Evolutionary conservation across 2,329 filamentous ascomycete species (phyloP).

Genomic region (Colletotrichum liriopes): DNA sequence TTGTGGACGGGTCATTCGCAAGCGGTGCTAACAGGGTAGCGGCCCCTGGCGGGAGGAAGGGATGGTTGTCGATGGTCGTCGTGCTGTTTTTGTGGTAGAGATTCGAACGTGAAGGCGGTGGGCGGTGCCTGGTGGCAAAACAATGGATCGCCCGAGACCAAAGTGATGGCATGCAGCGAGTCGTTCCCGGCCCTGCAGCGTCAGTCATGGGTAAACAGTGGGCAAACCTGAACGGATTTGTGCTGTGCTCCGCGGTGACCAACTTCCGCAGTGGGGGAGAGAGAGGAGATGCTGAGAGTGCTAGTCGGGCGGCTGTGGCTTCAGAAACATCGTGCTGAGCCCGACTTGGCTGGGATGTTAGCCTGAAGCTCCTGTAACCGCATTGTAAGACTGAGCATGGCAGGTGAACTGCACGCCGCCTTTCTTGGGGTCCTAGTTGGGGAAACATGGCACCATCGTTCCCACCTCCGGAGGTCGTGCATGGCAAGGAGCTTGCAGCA

Average conservation of each 20-base stretch:
- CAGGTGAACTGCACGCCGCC: slow-evolving; percentile 12
- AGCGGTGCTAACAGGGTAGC: slow-evolving; percentile 9
- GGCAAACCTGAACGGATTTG: neutral
- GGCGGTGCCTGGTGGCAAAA: slow-evolving; percentile 39
- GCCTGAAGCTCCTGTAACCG: slow-evolving; percentile 9
- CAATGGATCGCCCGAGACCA: slow-evolving; percentile 9
- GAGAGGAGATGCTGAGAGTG: neutral
- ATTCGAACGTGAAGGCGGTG: slow-evolving; percentile 13
- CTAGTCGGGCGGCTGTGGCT: slow-evolving; percentile 18
- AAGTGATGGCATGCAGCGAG: slow-evolving; percentile 27
- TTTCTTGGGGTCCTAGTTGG: slow-evolving; percentile 4
- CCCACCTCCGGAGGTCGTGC: slow-evolving; percentile 9
- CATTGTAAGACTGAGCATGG: neutral
- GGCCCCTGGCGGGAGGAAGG: slow-evolving; percentile 22
- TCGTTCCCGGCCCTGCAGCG: slow-evolving; percentile 9
- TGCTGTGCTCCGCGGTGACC: slow-evolving; percentile 3
- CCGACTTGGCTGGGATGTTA: slow-evolving; percentile 7
- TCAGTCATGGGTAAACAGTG: slow-evolving; percentile 11
- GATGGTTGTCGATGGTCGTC: slow-evolving; percentile 5
- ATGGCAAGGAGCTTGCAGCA: slow-evolving; percentile 1
- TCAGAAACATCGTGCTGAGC: slow-evolving; percentile 12
- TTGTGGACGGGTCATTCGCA: slow-evolving; percentile 1
- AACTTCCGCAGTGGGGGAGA: neutral
- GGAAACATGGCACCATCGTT: slow-evolving; percentile 14
- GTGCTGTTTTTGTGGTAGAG: neutral